A percentile compares a stretch with the other conserved stretches of the same genome.
Evolutionary conservation across 768 basidiomycete genomes (phyloP).

Genomic region (Kwoniella shandongensis): DNA sequence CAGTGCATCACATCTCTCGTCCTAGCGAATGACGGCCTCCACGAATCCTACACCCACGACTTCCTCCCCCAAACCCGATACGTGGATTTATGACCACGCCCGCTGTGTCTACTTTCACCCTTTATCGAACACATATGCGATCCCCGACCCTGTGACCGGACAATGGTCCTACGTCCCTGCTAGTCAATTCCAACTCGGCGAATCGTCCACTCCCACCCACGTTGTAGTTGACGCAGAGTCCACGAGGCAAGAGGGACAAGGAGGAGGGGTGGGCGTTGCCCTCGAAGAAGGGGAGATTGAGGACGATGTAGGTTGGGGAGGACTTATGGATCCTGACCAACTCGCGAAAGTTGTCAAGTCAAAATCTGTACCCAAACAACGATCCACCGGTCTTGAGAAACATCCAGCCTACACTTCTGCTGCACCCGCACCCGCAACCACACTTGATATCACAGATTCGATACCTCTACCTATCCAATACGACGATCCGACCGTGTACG

Average conservation of each 20-base stretch:
- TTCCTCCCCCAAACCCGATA: constrained; percentile 9
- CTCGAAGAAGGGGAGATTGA: constrained; percentile 44
- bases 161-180: constrained; percentile 39
- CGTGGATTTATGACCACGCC: constrained; percentile 37
- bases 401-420: constrained; percentile 21
- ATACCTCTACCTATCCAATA: constrained; percentile 10
- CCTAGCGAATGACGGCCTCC: too few relatives aligned
- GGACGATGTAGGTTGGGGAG: constrained; percentile 48
- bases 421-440: background rate
- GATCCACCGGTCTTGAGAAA: constrained; percentile 1
- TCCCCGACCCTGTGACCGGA: constrained; percentile 30
- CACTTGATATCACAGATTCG: background rate
- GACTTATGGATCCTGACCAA: constrained; percentile 41
- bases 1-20: too few relatives aligned
- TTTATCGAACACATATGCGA: constrained; percentile 31
- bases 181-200: constrained; percentile 17
- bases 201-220: constrained; percentile 6
- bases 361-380: background rate
- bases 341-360: constrained; percentile 18
- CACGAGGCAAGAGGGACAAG: background rate
- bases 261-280: background rate
- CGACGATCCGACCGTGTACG: constrained; percentile 28
- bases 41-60: constrained; percentile 1
- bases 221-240: too few relatives aligned
- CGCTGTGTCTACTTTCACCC: constrained; percentile 38